Conservation (phyloP, 352 stramenopile genomes). For the Phytophthora aleatoria region DNA sequence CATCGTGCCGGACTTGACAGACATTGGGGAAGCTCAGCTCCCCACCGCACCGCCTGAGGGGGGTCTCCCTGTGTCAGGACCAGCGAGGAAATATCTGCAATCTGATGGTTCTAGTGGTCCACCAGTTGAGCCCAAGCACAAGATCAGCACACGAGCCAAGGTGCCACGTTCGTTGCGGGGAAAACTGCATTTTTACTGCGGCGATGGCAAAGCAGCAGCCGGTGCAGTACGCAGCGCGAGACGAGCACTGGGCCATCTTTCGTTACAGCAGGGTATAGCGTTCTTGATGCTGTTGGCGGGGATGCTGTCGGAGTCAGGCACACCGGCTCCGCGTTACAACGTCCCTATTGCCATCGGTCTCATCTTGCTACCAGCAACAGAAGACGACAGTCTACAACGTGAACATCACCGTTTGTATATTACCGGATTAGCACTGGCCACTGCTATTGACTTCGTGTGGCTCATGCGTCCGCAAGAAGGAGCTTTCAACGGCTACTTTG, state of each 20-base stretch:
- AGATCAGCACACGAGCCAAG: slow-evolving; percentile 17
- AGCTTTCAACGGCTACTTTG: slow-evolving; percentile 71
- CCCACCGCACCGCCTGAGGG: slow-evolving; percentile 18
- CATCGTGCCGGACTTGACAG: slow-evolving; percentile 40
- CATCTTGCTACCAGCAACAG: slow-evolving; percentile 41
- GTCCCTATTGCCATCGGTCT: slow-evolving; percentile 61
- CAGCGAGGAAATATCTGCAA: slow-evolving; percentile 31
- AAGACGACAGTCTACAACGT: slow-evolving; percentile 36
- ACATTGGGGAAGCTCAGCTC: slow-evolving; percentile 11
- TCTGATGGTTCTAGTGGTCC: slow-evolving; percentile 2
- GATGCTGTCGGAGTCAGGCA: slow-evolving; percentile 66
- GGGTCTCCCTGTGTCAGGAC: neutral
- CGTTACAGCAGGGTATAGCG: slow-evolving; percentile 58
- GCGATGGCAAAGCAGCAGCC: slow-evolving; percentile 15
- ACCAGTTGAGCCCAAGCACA: slow-evolving; percentile 5
- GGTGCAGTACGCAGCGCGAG: slow-evolving; percentile 20
- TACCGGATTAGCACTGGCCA: slow-evolving; percentile 49
- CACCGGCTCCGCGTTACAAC: slow-evolving; percentile 74
- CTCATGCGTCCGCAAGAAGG: slow-evolving; percentile 67
- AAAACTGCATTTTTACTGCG: slow-evolving; percentile 34
- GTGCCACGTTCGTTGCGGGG: slow-evolving; percentile 29
- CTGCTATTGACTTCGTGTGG: slow-evolving; percentile 64
- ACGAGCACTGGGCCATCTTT: slow-evolving; percentile 45
- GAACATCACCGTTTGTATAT: slow-evolving; percentile 59
- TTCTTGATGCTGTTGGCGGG: slow-evolving; percentile 61